Conservation (phyloP, 768 basidiomycete genomes). For the Dictyophora rubrovolvata region DNA sequence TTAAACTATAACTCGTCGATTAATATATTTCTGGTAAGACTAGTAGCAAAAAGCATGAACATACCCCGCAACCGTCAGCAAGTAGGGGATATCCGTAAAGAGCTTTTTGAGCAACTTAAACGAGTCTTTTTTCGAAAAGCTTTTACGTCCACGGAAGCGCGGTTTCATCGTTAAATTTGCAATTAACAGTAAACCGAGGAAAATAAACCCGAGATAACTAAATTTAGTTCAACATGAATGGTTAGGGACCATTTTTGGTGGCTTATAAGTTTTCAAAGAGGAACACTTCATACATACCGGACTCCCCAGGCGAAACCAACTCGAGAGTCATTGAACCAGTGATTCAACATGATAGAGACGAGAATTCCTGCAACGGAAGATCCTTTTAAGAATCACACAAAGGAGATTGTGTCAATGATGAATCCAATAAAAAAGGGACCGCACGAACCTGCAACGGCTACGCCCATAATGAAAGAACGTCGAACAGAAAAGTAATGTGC, state of each 20-base stretch:
- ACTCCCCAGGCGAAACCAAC: constrained; percentile 6
- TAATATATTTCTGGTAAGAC: not conserved
- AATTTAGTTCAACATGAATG: not conserved
- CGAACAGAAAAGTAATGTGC: constrained; percentile 35
- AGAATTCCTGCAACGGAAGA: constrained; percentile 21
- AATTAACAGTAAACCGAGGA: constrained; percentile 13
- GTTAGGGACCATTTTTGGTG: no score
- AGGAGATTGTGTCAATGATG: no score
- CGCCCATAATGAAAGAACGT: constrained; percentile 31
- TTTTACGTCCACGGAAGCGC: constrained; percentile 10
- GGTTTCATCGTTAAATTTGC: constrained; percentile 16
- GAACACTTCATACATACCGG: not conserved
- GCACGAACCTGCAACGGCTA: constrained; percentile 27
- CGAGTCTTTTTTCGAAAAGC: not conserved
- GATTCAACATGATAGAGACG: constrained; percentile 25
- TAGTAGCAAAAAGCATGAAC: not conserved
- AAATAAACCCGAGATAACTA: constrained; percentile 9
- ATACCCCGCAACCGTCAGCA: constrained; percentile 8
- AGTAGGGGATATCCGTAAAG: not conserved
- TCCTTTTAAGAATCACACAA: not conserved
- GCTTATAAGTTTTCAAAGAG: no score
- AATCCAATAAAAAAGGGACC: not conserved
- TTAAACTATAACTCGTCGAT: not conserved
- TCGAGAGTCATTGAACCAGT: constrained; percentile 11
- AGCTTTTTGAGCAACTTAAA: not conserved